Conservation (phyloP, 2,329 filamentous ascomycete genomes). For the Sporothrix variecibatus region DNA sequence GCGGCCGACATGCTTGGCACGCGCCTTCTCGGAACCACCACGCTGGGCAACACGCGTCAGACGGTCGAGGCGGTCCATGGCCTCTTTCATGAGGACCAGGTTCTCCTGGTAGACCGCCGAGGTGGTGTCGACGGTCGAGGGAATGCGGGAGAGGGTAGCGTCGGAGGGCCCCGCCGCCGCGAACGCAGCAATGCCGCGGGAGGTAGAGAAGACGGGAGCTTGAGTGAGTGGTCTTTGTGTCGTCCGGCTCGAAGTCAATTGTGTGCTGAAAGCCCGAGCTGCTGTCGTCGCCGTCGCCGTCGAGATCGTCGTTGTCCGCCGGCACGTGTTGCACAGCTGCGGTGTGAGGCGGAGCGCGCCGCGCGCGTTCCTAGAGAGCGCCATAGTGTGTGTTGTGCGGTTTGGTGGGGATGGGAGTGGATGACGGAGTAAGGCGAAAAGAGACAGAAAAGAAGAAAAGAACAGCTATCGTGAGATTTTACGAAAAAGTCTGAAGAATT, state of each 20-base stretch:
- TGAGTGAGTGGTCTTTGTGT: conserved; percentile 18
- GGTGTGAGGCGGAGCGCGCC: conserved; percentile 17
- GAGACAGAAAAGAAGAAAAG: not conserved
- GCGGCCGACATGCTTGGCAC: conserved; percentile 81
- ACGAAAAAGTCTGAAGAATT: not conserved
- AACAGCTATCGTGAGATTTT: not conserved
- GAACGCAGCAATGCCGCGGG: conserved; percentile 65
- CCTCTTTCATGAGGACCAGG: conserved; percentile 71
- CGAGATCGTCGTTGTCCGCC: conserved; percentile 47
- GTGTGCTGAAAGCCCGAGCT: conserved; percentile 23
- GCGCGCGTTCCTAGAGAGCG: conserved; percentile 17
- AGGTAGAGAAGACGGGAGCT: conserved; percentile 30
- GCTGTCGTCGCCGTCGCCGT: conserved; percentile 26
- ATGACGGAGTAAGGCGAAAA: not conserved
- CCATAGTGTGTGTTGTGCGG: not conserved
- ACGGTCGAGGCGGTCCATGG: conserved; percentile 66
- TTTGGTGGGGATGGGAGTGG: not conserved
- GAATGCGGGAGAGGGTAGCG: conserved; percentile 75
- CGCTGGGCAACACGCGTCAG: conserved; percentile 71
- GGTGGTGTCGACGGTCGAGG: conserved; percentile 72
- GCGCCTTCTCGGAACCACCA: conserved; percentile 78
- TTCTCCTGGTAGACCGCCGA: conserved; percentile 83
- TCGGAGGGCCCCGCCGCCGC: conserved; percentile 78
- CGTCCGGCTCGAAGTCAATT: not conserved
- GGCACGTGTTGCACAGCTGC: conserved; percentile 19